A percentile compares a stretch with the other conserved stretches of the same genome.
phyloP scores from a whole-genome alignment of 352 stramenopile genomes.

The Phytopythium cucurbitacearum region DNA sequence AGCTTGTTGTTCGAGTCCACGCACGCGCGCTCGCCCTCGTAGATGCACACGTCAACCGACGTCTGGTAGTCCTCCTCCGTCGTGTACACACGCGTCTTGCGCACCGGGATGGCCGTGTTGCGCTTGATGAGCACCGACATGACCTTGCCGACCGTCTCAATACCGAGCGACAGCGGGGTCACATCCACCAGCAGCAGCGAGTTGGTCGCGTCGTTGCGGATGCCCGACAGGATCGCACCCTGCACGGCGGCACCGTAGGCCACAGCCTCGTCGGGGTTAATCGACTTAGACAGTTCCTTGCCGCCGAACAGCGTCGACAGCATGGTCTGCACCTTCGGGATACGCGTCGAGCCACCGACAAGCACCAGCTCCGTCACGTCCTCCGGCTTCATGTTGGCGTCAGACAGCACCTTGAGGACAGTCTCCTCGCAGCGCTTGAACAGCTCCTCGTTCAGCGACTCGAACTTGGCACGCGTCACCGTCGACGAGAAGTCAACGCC shows the following conservation, averaged over 20 bases:
- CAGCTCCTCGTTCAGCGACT: slow-evolving; percentile 82
- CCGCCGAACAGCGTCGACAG: slow-evolving; percentile 48
- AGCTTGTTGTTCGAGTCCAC: slow-evolving; percentile 93
- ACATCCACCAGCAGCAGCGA: slow-evolving; percentile 88
- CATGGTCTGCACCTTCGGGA: slow-evolving; percentile 63
- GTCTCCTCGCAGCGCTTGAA: slow-evolving; percentile 86
- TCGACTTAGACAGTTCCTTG: slow-evolving; percentile 65
- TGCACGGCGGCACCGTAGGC: slow-evolving; percentile 71
- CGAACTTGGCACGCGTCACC: slow-evolving; percentile 92
- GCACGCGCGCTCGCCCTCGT: slow-evolving; percentile 85
- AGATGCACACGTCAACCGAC: slow-evolving; percentile 82
- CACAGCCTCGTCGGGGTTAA: slow-evolving; percentile 81
- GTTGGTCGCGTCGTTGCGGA: slow-evolving; percentile 78
- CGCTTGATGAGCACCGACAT: slow-evolving; percentile 89
- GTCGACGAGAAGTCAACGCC: slow-evolving; percentile 93
- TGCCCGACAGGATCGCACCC: slow-evolving; percentile 57
- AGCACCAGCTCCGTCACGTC: slow-evolving; percentile 59
- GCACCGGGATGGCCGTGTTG: slow-evolving; percentile 85
- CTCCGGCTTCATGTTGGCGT: slow-evolving; percentile 65
- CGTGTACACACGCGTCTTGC: slow-evolving; percentile 74
- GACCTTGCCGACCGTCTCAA: slow-evolving; percentile 87
- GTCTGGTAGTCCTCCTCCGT: slow-evolving; percentile 82
- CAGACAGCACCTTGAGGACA: slow-evolving; percentile 60
- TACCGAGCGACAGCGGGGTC: slow-evolving; percentile 84
- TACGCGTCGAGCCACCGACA: slow-evolving; percentile 54